phyloP scores from a whole-genome alignment of 169 alveolate genomes.

The Perkinsus marinus region DNA sequence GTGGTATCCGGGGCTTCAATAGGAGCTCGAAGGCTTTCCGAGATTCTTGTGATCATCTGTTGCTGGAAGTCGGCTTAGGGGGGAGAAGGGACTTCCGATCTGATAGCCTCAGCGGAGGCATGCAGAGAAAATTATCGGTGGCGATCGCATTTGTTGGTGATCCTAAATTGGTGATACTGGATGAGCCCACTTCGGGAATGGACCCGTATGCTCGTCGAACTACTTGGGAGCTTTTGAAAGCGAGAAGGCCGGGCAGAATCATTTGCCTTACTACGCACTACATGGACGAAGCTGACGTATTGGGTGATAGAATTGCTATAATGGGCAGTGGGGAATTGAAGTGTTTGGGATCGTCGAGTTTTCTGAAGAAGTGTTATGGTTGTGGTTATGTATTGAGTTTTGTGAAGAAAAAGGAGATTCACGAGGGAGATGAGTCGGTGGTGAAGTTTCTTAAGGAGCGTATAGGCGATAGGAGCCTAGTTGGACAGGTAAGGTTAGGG shows the following conservation, averaged over 20 bases:
- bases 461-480: no score
- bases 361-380: constrained; percentile 53
- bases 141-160: constrained; percentile 69
- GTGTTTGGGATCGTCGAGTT: constrained; percentile 52
- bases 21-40: no score
- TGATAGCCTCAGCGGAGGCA: constrained; percentile 1
- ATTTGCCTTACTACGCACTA: constrained; percentile 53
- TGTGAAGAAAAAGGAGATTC: no score
- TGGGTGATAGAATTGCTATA: constrained; percentile 59
- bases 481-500: no score
- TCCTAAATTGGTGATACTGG: constrained; percentile 56
- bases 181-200: constrained; percentile 78
- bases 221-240: constrained; percentile 61
- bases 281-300: constrained; percentile 59
- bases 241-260: constrained; percentile 24
- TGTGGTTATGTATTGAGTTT: constrained; percentile 34
- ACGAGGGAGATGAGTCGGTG: no score
- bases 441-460: no score
- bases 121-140: constrained; percentile 57
- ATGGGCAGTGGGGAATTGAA: constrained; percentile 43
- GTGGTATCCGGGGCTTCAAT: constrained; percentile 39
- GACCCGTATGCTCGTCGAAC: constrained; percentile 60
- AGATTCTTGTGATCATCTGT: no score
- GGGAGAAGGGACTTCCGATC: not conserved
- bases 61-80: no score